Evolutionary conservation across 2,329 filamentous ascomycete genomes (phyloP), one percentile per base, ranked within the genome.

Genomic region (Berkeleyomyces basicola): DNA sequence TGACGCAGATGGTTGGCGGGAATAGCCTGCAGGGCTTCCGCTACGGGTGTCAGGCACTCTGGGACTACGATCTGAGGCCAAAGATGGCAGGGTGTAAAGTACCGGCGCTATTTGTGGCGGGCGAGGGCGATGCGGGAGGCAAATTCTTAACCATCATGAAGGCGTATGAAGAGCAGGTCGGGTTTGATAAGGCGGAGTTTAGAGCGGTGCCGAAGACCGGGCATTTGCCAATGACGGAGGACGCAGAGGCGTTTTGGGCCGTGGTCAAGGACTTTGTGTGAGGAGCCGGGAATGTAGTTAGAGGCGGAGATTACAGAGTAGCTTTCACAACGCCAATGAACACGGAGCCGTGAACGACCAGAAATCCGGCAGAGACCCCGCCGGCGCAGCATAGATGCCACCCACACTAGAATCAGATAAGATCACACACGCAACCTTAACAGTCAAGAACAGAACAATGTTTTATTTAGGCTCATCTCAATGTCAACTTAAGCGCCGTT

Each of bases 221-320:
- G 0, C 90, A 95, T 75, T 73, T 95, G 69, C 90, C 90, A 0
- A 95, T 95, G 88, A 84, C 84, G 58, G 90, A 95, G 73, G 80
- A 82, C 67, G 84, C 87, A 0, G 73, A 77, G 63, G 82, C 78
- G 3, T 90, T 91, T 70, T 85, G 85, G 70, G 74, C 79, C 37
- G 81, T 82, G 55, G 76, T 92, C 2, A 74, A 76, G 49, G 75
- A 71, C 7, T 88, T 87, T 66, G 67, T 88, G 64, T 79, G 67
- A 69, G 16, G 31, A 23, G 23, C 23, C 23, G 23, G 23, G 23
- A 23, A 23, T 23, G 23, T 23, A 23, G 23, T 23, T 23, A 23
- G 23, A 23, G 23, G 23, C 23, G 23, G 23, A 23, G 23, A 23
- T 23, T 23, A 23, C 23, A 23, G 23, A 23, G 23, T 23, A 23